Conservation (phyloP, 2,329 filamentous ascomycete species). For the Lasiodiplodia sp. region DNA sequence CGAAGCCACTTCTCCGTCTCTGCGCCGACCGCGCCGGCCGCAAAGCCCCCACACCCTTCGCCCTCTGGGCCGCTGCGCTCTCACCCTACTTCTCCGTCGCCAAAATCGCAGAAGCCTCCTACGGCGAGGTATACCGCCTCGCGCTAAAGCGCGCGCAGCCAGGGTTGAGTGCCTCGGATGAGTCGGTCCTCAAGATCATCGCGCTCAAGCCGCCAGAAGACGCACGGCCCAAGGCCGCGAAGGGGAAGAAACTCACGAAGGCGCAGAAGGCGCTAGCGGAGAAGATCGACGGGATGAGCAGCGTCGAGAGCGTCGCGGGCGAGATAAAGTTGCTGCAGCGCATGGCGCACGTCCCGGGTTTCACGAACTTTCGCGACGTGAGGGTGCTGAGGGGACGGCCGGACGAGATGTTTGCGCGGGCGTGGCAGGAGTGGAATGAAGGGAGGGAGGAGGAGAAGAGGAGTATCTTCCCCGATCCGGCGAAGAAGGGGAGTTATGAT, state of each 20-base stretch:
- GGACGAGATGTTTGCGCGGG: constrained; percentile 56
- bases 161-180: constrained; percentile 44
- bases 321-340: constrained; percentile 63
- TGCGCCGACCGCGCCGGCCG: constrained; percentile 38
- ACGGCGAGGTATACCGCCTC: constrained; percentile 70
- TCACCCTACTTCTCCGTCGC: constrained; percentile 57
- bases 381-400: constrained; percentile 65
- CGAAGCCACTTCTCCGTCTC: constrained; percentile 40
- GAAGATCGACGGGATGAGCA: constrained; percentile 50
- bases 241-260: constrained; percentile 32
- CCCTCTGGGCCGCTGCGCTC: constrained; percentile 51
- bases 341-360: constrained; percentile 66
- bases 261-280: constrained; percentile 43
- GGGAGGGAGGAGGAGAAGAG: constrained; percentile 52
- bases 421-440: constrained; percentile 56
- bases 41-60: constrained; percentile 41
- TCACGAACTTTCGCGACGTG: constrained; percentile 67
- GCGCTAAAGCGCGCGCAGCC: constrained; percentile 42
- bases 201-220: constrained; percentile 43
- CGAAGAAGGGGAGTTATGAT: constrained; percentile 60
- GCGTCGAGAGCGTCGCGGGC: constrained; percentile 52
- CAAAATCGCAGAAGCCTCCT: constrained; percentile 72
- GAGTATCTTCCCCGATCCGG: constrained; percentile 64
- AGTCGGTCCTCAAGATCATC: constrained; percentile 58
- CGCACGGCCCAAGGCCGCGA: background rate